Evolutionary conservation across 805 yeast genomes (phyloP).

Genomic region (Torulaspora maleeae): DNA sequence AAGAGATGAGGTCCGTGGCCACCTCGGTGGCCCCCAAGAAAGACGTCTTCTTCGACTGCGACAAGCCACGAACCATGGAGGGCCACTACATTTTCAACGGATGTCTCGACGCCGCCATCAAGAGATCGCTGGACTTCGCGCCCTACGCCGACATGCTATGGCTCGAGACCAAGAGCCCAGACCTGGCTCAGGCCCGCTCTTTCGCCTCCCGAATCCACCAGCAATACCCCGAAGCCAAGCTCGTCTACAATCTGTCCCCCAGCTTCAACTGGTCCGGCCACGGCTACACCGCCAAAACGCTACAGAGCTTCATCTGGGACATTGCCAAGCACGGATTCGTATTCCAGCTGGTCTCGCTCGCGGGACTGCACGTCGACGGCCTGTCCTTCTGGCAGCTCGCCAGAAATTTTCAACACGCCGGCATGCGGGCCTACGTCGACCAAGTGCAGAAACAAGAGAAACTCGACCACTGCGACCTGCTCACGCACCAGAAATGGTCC

Average conservation of each 20-base stretch:
- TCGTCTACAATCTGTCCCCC: slow-evolving; percentile 59
- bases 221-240: slow-evolving; percentile 47
- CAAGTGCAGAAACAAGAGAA: slow-evolving; percentile 47
- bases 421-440: slow-evolving; percentile 57
- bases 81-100: slow-evolving; percentile 50
- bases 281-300: slow-evolving; percentile 46
- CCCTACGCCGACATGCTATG: slow-evolving; percentile 58
- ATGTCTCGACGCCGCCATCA: slow-evolving; percentile 51
- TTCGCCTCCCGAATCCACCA: slow-evolving; percentile 46
- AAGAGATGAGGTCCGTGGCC: slow-evolving; percentile 21
- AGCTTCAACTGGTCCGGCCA: slow-evolving; percentile 57
- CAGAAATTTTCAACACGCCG: slow-evolving; percentile 44
- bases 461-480: slow-evolving; percentile 44
- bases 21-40: slow-evolving; percentile 31
- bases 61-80: slow-evolving; percentile 53
- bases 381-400: slow-evolving; percentile 49
- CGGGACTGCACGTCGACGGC: slow-evolving; percentile 55
- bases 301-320: slow-evolving; percentile 48
- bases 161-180: slow-evolving; percentile 60
- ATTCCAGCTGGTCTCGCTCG: slow-evolving; percentile 55
- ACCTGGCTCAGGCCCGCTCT: slow-evolving; percentile 45
- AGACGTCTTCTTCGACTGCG: slow-evolving; percentile 50
- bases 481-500: slow-evolving; percentile 60
- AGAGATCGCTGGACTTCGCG: slow-evolving; percentile 50
- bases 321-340: slow-evolving; percentile 55